These are phyloP conservation scores for Daldinia grandis DNA, from an alignment of 495 filamentous ascomycete species.

Conservation along the genomic window DNA sequence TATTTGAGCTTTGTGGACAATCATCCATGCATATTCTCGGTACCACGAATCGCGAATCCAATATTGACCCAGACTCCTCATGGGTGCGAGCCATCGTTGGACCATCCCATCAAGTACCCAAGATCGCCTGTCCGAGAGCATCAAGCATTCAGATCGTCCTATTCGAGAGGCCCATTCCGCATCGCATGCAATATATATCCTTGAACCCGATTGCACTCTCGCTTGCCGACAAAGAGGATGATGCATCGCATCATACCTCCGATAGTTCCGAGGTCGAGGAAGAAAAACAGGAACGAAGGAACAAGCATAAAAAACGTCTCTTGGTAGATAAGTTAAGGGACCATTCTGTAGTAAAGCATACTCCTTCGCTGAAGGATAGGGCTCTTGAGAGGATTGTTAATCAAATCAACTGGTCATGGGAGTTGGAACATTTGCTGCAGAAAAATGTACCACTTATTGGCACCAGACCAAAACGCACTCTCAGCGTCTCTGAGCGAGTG, in stretches of 20 bases:
- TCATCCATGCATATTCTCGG: constrained; percentile 87
- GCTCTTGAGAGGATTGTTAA: constrained; percentile 84
- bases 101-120: constrained; percentile 66
- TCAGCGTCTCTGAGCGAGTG: constrained; percentile 94
- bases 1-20: constrained; percentile 85
- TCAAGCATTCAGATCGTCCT: constrained; percentile 85
- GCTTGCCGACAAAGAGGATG: constrained; percentile 74
- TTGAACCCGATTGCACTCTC: constrained; percentile 87
- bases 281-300: constrained; percentile 65
- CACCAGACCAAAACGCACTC: constrained; percentile 77
- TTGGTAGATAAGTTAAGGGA: constrained; percentile 90
- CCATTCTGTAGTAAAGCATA: constrained; percentile 81
- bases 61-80: constrained; percentile 67
- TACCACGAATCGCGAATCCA: constrained; percentile 68
- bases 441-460: constrained; percentile 87
- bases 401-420: constrained; percentile 95
- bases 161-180: constrained; percentile 86
- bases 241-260: constrained; percentile 40
- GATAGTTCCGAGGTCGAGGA: constrained; percentile 68
- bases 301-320: constrained; percentile 61
- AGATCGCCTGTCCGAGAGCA: constrained; percentile 72
- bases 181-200: constrained; percentile 96
- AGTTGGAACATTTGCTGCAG: constrained; percentile 82
- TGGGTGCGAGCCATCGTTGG: constrained; percentile 75
- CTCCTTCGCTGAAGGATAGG: constrained; percentile 81